Base-by-base conservation (phyloP, 257 asterid species). In the Galeopsis tetrahit region DNA sequence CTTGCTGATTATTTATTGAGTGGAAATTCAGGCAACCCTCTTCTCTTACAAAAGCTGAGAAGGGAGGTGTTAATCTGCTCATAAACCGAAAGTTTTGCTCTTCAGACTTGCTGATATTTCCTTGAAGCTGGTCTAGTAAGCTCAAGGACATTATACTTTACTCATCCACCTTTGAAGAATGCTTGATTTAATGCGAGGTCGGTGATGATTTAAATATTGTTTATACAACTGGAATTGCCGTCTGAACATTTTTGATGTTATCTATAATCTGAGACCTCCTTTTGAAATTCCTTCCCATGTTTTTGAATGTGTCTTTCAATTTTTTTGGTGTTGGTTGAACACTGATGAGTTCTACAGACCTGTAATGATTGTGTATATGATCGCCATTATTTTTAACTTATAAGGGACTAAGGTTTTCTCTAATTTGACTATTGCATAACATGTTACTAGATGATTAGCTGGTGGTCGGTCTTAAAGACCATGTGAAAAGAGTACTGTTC, bases 281-380 rank as follows among this genome's bases (percentile, higher is more conserved):
- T 21, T 0, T 21, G 28, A 21, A 21, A 21, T 21, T 21, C 28
- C 28, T 21, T 21, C 28, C 28, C 28, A 21, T 0, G 0, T 21
- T 21, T 21, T 21, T 21, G 1, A 21, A 21, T 21, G 28, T 21
- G 28, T 21, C 28, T 21, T 21, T 21, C 28, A 21, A 21, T 21
- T 21, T 21, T 21, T 21, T 21, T 21, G 28, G 28, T 21, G 28
- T 21, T 21, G 28, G 28, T 21, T 21, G 28, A 21, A 21, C 87
- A 11, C 55, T 79, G 89, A 82, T 80, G 90, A 80, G 81, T 36
- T 64, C 55, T 74, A 79, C 91, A 83, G 90, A 86, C 92, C 90
- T 88, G 95, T 84, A 85, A 81, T 86, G 90, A 88, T 73, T 84
- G 90, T 83, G 87, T 80, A 80, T 38, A 84, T 84, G 95, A 88